Percentiles rank a stretch among this genome's conserved stretches.
These are phyloP conservation scores for Endocladia muricata DNA, from an alignment of 31 red algal genomes.

Conservation along the genomic window DNA sequence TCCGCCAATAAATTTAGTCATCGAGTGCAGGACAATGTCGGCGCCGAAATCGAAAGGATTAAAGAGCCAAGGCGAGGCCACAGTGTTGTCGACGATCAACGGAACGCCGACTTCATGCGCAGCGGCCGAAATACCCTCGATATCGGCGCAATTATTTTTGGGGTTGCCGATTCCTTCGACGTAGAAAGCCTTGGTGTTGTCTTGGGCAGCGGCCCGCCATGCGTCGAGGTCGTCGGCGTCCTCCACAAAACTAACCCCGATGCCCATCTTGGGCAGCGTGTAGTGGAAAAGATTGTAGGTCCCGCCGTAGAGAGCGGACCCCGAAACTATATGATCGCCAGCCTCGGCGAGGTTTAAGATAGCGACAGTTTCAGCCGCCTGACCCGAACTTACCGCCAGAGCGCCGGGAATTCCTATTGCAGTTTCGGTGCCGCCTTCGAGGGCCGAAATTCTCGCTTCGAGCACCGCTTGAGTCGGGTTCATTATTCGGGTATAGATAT, in stretches of 20 bases:
- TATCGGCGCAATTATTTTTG: background rate
- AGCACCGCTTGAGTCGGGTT: slow-evolving; percentile 15
- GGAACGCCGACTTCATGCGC: slow-evolving; percentile 12
- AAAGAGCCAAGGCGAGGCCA: slow-evolving; percentile 1
- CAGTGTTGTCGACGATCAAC: slow-evolving; percentile 19
- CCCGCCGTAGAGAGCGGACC: background rate
- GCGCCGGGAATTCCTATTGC: too few relatives aligned
- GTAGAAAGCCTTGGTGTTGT: slow-evolving; percentile 14
- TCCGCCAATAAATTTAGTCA: slow-evolving; percentile 29
- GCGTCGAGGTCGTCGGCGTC: background rate
- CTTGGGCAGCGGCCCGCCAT: background rate
- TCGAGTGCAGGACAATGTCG: slow-evolving; percentile 20
- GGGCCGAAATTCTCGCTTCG: background rate
- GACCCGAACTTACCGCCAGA: background rate
- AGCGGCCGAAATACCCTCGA: slow-evolving; percentile 5
- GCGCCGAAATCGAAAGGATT: slow-evolving; percentile 21
- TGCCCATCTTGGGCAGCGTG: background rate
- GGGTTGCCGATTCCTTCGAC: slow-evolving; percentile 11
- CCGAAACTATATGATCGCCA: background rate
- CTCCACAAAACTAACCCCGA: background rate
- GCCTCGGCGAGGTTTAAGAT: background rate
- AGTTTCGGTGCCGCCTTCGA: slow-evolving; percentile 3
- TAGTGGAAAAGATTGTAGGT: slow-evolving; percentile 3
- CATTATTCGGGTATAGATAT: slow-evolving; percentile 19
- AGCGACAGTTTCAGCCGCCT: background rate